Conservation (phyloP, 2,329 filamentous ascomycete genomes). For the Trichophyton equinum region DNA sequence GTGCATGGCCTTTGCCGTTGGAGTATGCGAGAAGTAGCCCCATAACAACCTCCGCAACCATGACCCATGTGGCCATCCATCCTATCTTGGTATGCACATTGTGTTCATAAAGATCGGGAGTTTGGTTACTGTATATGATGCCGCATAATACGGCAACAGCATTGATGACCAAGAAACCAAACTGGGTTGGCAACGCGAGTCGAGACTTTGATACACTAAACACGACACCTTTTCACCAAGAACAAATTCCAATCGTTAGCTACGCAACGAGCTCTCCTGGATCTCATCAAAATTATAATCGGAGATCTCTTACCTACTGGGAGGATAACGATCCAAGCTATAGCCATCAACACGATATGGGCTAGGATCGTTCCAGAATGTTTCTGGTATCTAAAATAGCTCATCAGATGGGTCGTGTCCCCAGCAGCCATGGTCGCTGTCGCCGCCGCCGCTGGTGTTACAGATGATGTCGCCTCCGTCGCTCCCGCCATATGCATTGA, state of each 20-base stretch:
- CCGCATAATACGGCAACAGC: slow-evolving; percentile 52
- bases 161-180: slow-evolving; percentile 54
- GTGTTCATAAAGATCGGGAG: slow-evolving; percentile 73
- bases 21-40: slow-evolving; percentile 52
- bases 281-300: neutral
- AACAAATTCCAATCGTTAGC: slow-evolving; percentile 6
- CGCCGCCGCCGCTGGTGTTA: slow-evolving; percentile 12
- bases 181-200: slow-evolving; percentile 56
- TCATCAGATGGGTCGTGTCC: slow-evolving; percentile 24
- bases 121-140: slow-evolving; percentile 63
- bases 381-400: slow-evolving; percentile 33
- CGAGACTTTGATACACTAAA: slow-evolving; percentile 70
- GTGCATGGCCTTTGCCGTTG: slow-evolving; percentile 29
- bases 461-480: slow-evolving; percentile 14
- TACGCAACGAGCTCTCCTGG: neutral
- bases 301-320: slow-evolving; percentile 50
- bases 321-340: slow-evolving; percentile 60
- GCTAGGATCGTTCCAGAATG: slow-evolving; percentile 44
- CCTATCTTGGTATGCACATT: slow-evolving; percentile 83
- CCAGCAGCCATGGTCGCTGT: slow-evolving; percentile 18
- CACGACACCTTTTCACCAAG: slow-evolving; percentile 54
- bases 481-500: slow-evolving; percentile 22
- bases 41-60: slow-evolving; percentile 57
- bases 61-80: slow-evolving; percentile 67
- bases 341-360: slow-evolving; percentile 58